Percentiles rank a stretch among this genome's conserved stretches.
Conservation (phyloP, 2,329 filamentous ascomycete genomes). For the Apiospora sp. region DNA sequence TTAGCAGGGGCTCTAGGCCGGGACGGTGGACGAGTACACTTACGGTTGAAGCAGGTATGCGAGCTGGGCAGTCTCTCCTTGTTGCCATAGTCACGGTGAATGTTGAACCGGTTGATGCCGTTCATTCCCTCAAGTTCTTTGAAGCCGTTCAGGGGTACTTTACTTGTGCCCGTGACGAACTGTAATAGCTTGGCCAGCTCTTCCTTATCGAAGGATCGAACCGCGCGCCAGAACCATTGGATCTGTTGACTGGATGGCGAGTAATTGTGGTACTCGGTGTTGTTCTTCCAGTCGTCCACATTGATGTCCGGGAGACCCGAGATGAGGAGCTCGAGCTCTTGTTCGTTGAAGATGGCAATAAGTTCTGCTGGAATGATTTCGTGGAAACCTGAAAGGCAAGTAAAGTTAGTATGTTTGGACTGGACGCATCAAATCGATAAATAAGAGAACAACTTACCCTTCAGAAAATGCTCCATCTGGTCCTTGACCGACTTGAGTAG, state of each 20-base stretch:
- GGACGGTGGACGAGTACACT: constrained; percentile 52
- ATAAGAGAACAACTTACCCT: constrained; percentile 61
- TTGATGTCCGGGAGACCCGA: constrained; percentile 97
- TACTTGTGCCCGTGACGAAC: constrained; percentile 97
- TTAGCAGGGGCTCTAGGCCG: not conserved
- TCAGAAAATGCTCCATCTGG: constrained; percentile 92
- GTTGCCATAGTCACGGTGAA: constrained; percentile 96
- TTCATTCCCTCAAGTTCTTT: constrained; percentile 99
- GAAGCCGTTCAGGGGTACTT: constrained; percentile 98
- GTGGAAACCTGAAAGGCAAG: constrained; percentile 75
- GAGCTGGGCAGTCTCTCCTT: constrained; percentile 95
- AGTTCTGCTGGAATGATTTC: constrained; percentile 96
- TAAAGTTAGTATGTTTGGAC: constrained; percentile 39
- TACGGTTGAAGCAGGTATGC: constrained; percentile 99
- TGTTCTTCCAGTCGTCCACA: constrained; percentile 98
- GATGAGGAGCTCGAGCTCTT: constrained; percentile 95
- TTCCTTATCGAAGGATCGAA: constrained; percentile 98
- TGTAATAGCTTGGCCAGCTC: constrained; percentile 96
- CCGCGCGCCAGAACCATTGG: constrained; percentile 99
- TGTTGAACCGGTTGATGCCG: constrained; percentile 96
- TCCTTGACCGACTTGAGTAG: constrained; percentile 91
- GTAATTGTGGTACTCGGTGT: constrained; percentile 99
- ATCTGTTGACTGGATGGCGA: constrained; percentile 93
- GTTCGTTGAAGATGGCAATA: constrained; percentile 97
- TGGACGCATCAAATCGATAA: not conserved